Base-by-base conservation (phyloP, 1,139 yeast genomes). In the Yamadazyma oceani region DNA sequence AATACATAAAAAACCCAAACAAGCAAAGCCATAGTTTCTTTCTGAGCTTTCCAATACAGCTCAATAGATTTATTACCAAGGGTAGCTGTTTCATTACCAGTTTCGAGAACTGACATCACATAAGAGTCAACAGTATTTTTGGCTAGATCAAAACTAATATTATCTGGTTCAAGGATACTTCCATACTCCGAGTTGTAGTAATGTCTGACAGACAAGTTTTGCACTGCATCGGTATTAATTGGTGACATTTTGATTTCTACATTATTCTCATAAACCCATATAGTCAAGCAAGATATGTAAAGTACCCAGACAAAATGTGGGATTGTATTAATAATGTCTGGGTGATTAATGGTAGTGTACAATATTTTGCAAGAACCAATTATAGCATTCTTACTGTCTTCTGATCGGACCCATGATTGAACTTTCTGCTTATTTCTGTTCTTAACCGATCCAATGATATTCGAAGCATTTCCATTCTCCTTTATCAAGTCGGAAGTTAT, bases 311-410 rank as follows among this genome's bases (percentile, higher is more conserved):
- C 51, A 1, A 51, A 34, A 41, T 53, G 58, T 1, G 60, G 50
- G 9, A 57, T 46, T 5, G 43, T 40, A 5, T 39, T 32, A 5
- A 54, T 39, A 10, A 49, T 39, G 6, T 44, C 53, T 15, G 52
- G 53, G 29, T 54, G 51, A 7, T 38, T 41, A 7, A 31, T 12
- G 3, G 27, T 31, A 19, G 49, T 44, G 36, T 48, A 45, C 10
- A 57, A 35, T 4, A 57, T 29, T 10, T 47, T 40, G 29, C 57
- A 54, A 3, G 60, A 50, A 26, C 53, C 60, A n/a, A 38, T 33
- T n/a, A 51, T 25, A 2, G 57, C 50, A 21, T 45, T 39, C 26
- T 41, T 44, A 1, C 57, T 57, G 38, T 51, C 49, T 27, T 42
- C 46, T 0, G 58, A 51, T 36, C 41, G 44, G 3, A 52, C 42